phyloP scores from a whole-genome alignment of 2,329 filamentous ascomycete species.

The Alternaria hordeiaustralica region DNA sequence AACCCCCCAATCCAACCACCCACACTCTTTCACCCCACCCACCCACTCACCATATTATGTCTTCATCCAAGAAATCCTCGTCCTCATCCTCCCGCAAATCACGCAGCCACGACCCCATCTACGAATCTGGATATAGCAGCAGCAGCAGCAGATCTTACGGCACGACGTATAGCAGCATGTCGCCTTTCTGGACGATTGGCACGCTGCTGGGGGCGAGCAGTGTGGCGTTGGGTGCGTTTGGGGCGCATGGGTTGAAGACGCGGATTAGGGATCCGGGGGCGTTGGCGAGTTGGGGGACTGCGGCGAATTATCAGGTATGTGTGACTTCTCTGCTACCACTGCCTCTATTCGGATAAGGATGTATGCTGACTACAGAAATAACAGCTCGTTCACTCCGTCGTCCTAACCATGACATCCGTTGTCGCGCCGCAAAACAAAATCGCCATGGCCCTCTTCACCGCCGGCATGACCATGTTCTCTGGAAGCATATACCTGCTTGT shows the following conservation, averaged over 20 bases:
- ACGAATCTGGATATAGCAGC: neutral
- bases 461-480: conserved; percentile 71
- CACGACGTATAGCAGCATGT: conserved; percentile 32
- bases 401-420: conserved; percentile 63
- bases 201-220: conserved; percentile 67
- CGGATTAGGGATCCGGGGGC: conserved; percentile 64
- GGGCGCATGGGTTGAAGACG: conserved; percentile 69
- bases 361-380: conserved; percentile 34
- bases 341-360: no score
- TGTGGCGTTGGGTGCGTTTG: conserved; percentile 70
- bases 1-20: neutral
- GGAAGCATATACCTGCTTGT: conserved; percentile 70
- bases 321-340: no score
- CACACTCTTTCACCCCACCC: conserved; percentile 6
- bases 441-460: conserved; percentile 65
- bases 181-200: conserved; percentile 66
- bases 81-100: conserved; percentile 14
- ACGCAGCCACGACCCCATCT: conserved; percentile 1
- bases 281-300: conserved; percentile 68
- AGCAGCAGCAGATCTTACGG: neutral
- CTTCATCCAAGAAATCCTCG: conserved; percentile 17
- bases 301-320: conserved; percentile 70
- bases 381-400: conserved; percentile 69
- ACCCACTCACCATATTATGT: conserved; percentile 4
- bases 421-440: conserved; percentile 62